These are phyloP conservation scores for Lactifluus volemus DNA, from an alignment of 768 basidiomycete species.

Conservation along the genomic window DNA sequence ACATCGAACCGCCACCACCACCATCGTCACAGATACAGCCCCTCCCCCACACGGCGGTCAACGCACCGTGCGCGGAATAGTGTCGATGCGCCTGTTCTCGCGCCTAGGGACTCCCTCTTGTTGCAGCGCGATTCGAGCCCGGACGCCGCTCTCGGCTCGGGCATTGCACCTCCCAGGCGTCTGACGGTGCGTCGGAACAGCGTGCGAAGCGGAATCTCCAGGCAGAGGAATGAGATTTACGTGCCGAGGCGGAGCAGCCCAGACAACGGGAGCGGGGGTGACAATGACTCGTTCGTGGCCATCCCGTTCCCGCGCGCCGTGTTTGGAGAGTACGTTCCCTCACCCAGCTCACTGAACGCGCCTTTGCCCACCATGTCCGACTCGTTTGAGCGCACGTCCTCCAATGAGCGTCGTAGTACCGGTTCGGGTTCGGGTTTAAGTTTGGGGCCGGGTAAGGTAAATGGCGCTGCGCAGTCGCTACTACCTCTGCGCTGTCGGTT, in stretches of 20 bases:
- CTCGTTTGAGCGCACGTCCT: slow-evolving; percentile 5
- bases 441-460: not conserved
- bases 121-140: slow-evolving; percentile 48
- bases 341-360: slow-evolving; percentile 26
- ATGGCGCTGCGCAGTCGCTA: slow-evolving; percentile 28
- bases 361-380: not conserved
- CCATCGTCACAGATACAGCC: slow-evolving; percentile 32
- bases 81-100: slow-evolving; percentile 39
- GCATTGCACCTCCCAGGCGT: slow-evolving; percentile 28
- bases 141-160: slow-evolving; percentile 31
- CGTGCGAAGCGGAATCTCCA: not conserved
- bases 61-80: slow-evolving; percentile 58
- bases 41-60: slow-evolving; percentile 38
- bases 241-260: slow-evolving; percentile 9
- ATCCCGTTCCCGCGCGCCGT: slow-evolving; percentile 61
- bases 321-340: slow-evolving; percentile 42
- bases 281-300: slow-evolving; percentile 27
- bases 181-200: slow-evolving; percentile 51
- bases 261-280: slow-evolving; percentile 4
- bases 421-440: not conserved
- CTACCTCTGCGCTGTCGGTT: slow-evolving; percentile 52
- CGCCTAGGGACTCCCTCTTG: slow-evolving; percentile 27
- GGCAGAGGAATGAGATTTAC: slow-evolving; percentile 8
- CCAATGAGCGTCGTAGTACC: not conserved
- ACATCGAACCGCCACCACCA: slow-evolving; percentile 36